Evolutionary conservation across 2,329 filamentous ascomycete genomes (phyloP), one percentile per base, ranked within the genome.

Genomic region (Calonectria naviculata): DNA sequence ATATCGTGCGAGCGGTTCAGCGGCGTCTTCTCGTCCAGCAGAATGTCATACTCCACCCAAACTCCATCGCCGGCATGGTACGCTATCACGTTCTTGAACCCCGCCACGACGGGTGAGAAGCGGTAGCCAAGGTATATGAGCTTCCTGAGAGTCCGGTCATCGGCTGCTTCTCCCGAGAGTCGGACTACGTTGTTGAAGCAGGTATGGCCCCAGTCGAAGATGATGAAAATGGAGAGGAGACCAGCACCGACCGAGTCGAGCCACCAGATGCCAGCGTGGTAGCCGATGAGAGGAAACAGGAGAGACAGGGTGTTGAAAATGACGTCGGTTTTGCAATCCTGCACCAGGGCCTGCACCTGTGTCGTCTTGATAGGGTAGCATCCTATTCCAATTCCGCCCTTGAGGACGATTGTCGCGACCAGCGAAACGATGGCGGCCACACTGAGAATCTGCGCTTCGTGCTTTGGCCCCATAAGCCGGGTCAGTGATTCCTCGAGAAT

Each of bases 301-400:
- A 97, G 94, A 52, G 93, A 95, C 75, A 96, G 94, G 0, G 90
- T 91, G 84, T 97, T 97, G 88, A 97, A 97, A 24, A 97, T 90
- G 12, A 97, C 93, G 77, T 97, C 93, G 0, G 93, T 92, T 78
- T 86, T 83, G 69, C 80, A 82, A 13, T 82, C 80, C 17, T 82
- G 80, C 0, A 82, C 80, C 13, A 93, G 81, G 0, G 94, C 94
- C 79, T 95, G 94, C 0, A 97, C 94, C 72, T 92, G 94, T 5
- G 92, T 94, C 80, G 96, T 96, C 78, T 92, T 93, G 76, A 97
- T 93, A 31, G 95, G 84, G 8, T 93, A 91, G 81, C 94, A 97
- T 90, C 93, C 96, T 31, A 97, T 79, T 90, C 94, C 97, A 82
- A 93, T 95, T n/a, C 90, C 82, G 19, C 93, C 90, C 80, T 97